A percentile compares a stretch with the other conserved stretches of the same genome.
Conservation (phyloP, 73 alveolate genomes). For the Vitrella brassicaformis region DNA sequence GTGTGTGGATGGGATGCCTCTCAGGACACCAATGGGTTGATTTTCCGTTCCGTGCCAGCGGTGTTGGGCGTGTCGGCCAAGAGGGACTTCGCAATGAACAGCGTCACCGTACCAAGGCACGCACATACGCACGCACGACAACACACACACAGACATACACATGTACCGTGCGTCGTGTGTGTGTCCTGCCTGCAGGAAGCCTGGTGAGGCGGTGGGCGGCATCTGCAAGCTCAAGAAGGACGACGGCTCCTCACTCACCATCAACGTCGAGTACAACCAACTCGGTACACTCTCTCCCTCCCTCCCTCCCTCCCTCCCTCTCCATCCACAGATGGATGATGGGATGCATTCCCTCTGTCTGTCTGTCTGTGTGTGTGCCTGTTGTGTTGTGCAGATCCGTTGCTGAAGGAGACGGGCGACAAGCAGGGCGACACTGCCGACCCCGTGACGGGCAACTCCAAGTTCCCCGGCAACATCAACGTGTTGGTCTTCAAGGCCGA, state of each 20-base stretch:
- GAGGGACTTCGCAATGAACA: slow-evolving; percentile 58
- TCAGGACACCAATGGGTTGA: slow-evolving; percentile 67
- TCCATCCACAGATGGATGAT: background rate
- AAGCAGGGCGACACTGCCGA: background rate
- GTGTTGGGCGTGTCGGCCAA: slow-evolving; percentile 57
- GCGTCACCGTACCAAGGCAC: slow-evolving; percentile 56
- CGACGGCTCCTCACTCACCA: slow-evolving; percentile 37
- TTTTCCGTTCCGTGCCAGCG: slow-evolving; percentile 53
- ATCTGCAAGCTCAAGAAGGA: slow-evolving; percentile 49
- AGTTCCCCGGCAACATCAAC: slow-evolving; percentile 91
- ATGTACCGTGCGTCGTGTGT: background rate
- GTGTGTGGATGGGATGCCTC: too few species aligned
- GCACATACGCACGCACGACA: background rate
- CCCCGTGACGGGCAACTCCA: slow-evolving; percentile 21
- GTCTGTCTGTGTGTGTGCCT: background rate
- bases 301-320: background rate
- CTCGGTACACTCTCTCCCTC: slow-evolving; percentile 39
- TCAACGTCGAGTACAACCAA: slow-evolving; percentile 76
- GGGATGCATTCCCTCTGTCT: background rate
- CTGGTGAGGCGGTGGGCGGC: slow-evolving; percentile 76
- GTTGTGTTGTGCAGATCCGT: background rate
- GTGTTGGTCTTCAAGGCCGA: slow-evolving; percentile 54
- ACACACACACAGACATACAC: background rate
- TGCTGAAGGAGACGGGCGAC: background rate
- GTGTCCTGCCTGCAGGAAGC: slow-evolving; percentile 14